Percentiles rank a stretch among this genome's conserved stretches.
These are phyloP conservation scores for Arthrinium phaeospermum DNA, from an alignment of 2,329 filamentous ascomycete genomes.

Conservation along the genomic window DNA sequence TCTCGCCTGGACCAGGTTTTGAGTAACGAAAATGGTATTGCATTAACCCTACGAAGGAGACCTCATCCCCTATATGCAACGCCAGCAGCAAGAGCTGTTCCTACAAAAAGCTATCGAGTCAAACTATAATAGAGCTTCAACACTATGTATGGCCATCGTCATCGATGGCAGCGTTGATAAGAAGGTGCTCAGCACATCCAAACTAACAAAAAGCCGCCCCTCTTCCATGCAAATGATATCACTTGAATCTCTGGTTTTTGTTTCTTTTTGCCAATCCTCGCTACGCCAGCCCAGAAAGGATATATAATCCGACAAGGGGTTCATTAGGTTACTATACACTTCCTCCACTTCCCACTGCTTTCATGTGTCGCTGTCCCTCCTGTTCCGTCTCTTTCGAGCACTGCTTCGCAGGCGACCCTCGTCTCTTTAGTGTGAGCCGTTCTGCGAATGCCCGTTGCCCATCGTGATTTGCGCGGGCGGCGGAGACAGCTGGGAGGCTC, in stretches of 20 bases:
- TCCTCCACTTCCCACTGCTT: background rate
- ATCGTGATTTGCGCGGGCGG: background rate
- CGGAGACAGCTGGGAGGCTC: conserved; percentile 28
- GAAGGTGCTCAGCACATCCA: background rate
- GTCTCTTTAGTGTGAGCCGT: conserved; percentile 18
- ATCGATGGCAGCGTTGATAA: background rate
- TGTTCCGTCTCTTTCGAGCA: background rate
- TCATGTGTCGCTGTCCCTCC: background rate
- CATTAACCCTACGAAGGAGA: conserved; percentile 4
- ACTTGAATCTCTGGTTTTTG: conserved; percentile 11
- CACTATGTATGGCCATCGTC: background rate
- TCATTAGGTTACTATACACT: conserved; percentile 17
- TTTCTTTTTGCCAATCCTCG: conserved; percentile 12
- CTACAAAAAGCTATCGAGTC: background rate
- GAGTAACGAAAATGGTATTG: background rate
- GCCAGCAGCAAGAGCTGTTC: background rate
- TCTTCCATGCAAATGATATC: conserved; percentile 2
- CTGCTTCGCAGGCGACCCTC: conserved; percentile 2
- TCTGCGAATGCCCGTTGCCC: conserved; percentile 13
- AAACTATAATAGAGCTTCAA: background rate
- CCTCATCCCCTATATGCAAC: background rate
- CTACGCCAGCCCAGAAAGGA: conserved; percentile 14
- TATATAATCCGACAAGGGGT: conserved; percentile 13
- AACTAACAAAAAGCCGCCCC: background rate
- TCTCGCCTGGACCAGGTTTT: background rate